phyloP scores from a whole-genome alignment of 306 rosid species.

The Ceratonia siliqua region DNA sequence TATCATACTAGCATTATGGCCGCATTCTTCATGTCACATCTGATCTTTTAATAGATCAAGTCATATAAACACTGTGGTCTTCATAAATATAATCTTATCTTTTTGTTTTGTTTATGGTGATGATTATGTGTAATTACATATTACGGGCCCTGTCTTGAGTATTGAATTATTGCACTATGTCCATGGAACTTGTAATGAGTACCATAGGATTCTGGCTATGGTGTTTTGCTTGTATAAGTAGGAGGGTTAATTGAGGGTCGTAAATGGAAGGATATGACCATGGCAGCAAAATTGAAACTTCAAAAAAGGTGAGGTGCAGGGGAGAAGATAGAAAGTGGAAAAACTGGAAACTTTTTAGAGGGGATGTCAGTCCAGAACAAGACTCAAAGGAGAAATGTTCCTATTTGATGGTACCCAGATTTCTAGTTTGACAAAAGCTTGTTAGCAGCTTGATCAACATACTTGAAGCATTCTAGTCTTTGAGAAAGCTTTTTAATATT shows the following conservation, averaged over 20 bases:
- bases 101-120: not conserved
- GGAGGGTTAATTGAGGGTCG: not conserved
- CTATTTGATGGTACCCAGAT: not conserved
- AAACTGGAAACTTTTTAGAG: not conserved
- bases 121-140: not conserved
- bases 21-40: not conserved
- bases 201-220: not conserved
- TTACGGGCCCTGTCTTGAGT: not conserved
- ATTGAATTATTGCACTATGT: not conserved
- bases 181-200: not conserved
- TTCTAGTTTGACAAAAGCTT: not conserved
- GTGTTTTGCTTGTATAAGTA: not conserved
- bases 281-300: not conserved
- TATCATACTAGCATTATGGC: not conserved
- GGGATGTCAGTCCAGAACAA: not conserved
- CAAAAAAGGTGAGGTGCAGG: not conserved
- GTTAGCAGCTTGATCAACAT: not conserved
- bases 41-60: constrained; percentile 14
- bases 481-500: not conserved
- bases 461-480: not conserved
- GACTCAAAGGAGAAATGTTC: not conserved
- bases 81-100: not conserved
- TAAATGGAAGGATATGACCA: constrained; percentile 17
- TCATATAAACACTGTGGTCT: not conserved
- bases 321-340: not conserved